phyloP scores from a whole-genome alignment of 106 monocot genomes.

The Posidonia australis region DNA sequence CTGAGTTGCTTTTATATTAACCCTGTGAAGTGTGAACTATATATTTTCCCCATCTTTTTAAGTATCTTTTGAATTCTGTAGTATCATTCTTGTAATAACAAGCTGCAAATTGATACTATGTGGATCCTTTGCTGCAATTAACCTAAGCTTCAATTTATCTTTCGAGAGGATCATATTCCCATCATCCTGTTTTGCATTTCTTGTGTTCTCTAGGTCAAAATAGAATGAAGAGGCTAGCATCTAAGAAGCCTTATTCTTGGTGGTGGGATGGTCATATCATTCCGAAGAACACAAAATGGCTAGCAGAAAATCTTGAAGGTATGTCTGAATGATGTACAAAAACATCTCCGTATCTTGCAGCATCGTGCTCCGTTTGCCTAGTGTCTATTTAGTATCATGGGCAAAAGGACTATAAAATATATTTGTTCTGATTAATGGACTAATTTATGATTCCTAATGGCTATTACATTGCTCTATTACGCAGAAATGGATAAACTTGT shows the following conservation, averaged over 20 bases:
- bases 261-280: conserved; percentile 26
- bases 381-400: not conserved
- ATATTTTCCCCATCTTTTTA: no score
- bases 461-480: not conserved
- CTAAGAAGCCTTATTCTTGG: conserved; percentile 18
- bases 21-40: no score
- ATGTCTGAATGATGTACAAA: not conserved
- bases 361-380: not conserved
- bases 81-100: no score
- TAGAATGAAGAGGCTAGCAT: conserved; percentile 7
- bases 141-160: no score
- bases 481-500: conserved; percentile 18
- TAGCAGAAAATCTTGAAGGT: conserved; percentile 18
- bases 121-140: no score
- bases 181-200: not conserved
- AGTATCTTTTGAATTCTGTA: no score
- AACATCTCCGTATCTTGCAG: not conserved
- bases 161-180: not conserved
- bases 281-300: conserved; percentile 23
- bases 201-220: no score
- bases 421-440: not conserved
- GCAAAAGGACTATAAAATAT: not conserved
- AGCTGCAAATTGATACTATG: no score
- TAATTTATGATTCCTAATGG: not conserved
- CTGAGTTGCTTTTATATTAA: no score